Evolutionary conservation across 108 stramenopile species (phyloP), one percentile per base, ranked within the genome.

Genomic region (Skeletonema menzelii): DNA sequence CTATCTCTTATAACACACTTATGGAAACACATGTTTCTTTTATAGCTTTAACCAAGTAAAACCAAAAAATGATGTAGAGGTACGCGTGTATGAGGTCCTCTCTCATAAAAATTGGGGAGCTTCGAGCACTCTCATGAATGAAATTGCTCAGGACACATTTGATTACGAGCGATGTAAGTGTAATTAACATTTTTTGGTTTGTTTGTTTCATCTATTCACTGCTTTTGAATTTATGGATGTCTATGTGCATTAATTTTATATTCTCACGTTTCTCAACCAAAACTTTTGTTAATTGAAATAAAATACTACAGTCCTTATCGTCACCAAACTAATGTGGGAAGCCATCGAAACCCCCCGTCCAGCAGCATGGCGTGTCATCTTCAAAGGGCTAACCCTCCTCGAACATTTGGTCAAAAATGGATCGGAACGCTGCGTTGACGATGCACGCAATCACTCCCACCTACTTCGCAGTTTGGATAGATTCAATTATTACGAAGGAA

Each of bases 91-190:
- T 86, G 98, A 98, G 70, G 97, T 95, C 8, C 84, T 99, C 35
- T 97, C 97, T 15, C 96, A 97, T 81, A 98, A 99, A 79, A 99
- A 99, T 76, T 99, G 97, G 97, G 98, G 98, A 4, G 87, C 97
- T 13, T 97, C 97, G 17, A 88, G 89, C 65, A 96, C 96, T n/a
- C 56, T 97, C 27, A 89, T 99, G 86, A 96, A 97, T 77, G 91
- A 98, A 58, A 93, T 99, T 76, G 94, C 97, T 8, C 82, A 85
- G 34, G 98, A 99, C 73, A 94, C 96, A 8, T 97, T 85, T 67
- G 96, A 97, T 71, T 90, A 90, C 42, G 95, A 97, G 40, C 81
- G 85, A 46, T 95, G 86, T 83, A 56, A 84, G 82, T 69, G 40
- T 0, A 42, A 42, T 42, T 42, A 4, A 0, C 40, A 2, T n/a